Percentiles rank a stretch among this genome's conserved stretches.
phyloP scores from a whole-genome alignment of 2,329 filamentous ascomycete species.

The Berkeleyomyces basicola region DNA sequence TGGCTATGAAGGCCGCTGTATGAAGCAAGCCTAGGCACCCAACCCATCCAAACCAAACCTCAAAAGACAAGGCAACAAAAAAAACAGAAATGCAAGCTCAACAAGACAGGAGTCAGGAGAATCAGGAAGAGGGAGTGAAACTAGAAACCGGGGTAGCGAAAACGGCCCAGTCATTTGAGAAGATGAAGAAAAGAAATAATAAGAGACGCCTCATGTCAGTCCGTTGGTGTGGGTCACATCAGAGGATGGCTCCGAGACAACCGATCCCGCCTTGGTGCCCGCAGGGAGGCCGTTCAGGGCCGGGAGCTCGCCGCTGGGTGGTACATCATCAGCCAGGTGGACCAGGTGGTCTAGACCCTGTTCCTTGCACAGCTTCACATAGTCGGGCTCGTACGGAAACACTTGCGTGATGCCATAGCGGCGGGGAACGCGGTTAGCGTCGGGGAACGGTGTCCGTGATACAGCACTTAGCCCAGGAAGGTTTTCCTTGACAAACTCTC shows the following conservation, averaged over 20 bases:
- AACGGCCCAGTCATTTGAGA: too few species aligned
- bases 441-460: constrained; percentile 38
- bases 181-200: background rate
- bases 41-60: background rate
- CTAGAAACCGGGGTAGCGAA: too few species aligned
- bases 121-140: too few species aligned
- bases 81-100: constrained; percentile 7
- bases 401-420: constrained; percentile 34
- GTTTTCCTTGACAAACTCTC: constrained; percentile 35
- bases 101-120: background rate
- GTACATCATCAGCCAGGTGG: constrained; percentile 15
- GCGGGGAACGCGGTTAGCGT: constrained; percentile 34
- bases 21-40: background rate
- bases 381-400: constrained; percentile 39
- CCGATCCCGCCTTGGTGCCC: background rate
- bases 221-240: background rate
- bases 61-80: background rate
- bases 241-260: background rate
- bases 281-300: background rate
- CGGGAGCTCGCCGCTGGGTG: background rate
- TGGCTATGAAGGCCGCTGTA: background rate
- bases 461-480: constrained; percentile 29
- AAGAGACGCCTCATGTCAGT: background rate
- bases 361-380: constrained; percentile 35
- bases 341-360: constrained; percentile 41